A percentile compares a stretch with the other conserved stretches of the same genome.
Conservation (phyloP, 2,329 filamentous ascomycete genomes). For the Pseudogymnoascus sp. region DNA sequence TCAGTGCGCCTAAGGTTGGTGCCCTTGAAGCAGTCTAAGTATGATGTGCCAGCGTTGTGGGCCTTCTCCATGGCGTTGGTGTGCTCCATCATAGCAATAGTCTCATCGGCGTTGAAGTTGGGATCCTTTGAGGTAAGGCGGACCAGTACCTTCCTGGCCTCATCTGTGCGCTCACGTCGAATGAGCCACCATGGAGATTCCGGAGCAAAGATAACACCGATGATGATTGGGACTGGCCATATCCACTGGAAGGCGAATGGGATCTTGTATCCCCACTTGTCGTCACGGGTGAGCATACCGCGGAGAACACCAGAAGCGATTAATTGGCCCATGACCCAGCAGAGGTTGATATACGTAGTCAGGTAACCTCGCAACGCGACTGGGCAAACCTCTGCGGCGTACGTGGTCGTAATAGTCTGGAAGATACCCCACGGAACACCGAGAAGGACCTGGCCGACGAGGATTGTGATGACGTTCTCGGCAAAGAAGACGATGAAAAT, state of each 20-base stretch:
- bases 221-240: slow-evolving; percentile 43
- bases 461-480: slow-evolving; percentile 37
- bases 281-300: slow-evolving; percentile 37
- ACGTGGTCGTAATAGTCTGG: slow-evolving; percentile 35
- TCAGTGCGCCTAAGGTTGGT: slow-evolving; percentile 46
- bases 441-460: slow-evolving; percentile 44
- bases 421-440: slow-evolving; percentile 45
- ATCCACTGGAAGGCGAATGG: slow-evolving; percentile 47
- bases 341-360: slow-evolving; percentile 50
- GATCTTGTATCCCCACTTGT: slow-evolving; percentile 45
- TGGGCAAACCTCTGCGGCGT: slow-evolving; percentile 46
- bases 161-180: slow-evolving; percentile 37
- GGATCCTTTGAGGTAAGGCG: slow-evolving; percentile 31
- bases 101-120: slow-evolving; percentile 39
- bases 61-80: slow-evolving; percentile 49
- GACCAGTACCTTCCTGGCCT: slow-evolving; percentile 35
- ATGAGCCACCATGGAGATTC: slow-evolving; percentile 47
- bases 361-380: slow-evolving; percentile 49
- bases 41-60: slow-evolving; percentile 37
- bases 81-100: slow-evolving; percentile 49
- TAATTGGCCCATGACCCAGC: slow-evolving; percentile 46
- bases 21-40: slow-evolving; percentile 44
- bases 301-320: slow-evolving; percentile 45
- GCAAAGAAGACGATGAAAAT: slow-evolving; percentile 46
- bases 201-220: slow-evolving; percentile 41